Conservation (phyloP, 306 rosid species). For the Lagenaria siceraria region DNA sequence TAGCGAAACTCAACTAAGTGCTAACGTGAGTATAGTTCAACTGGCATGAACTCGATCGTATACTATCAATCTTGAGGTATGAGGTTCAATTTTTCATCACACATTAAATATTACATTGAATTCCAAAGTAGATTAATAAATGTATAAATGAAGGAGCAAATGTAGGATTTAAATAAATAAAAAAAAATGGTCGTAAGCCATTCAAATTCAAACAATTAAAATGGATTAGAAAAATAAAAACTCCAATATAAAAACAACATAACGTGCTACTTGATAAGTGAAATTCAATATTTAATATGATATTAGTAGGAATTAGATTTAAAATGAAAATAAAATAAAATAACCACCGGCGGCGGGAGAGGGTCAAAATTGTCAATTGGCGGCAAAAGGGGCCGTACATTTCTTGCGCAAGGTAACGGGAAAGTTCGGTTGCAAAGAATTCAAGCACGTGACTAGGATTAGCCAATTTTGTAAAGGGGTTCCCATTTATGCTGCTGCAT, state of each 20-base stretch:
- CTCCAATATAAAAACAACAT: neutral
- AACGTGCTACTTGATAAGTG: neutral
- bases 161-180: neutral
- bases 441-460: slow-evolving; percentile 1
- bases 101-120: neutral
- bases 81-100: too few relatives aligned
- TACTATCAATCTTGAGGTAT: too few relatives aligned
- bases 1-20: too few relatives aligned
- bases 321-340: neutral
- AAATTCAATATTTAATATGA: neutral
- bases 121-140: neutral
- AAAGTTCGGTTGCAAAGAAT: neutral
- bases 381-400: neutral
- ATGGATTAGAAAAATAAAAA: neutral
- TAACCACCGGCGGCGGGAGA: neutral
- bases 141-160: neutral
- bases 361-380: neutral
- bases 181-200: neutral
- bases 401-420: neutral
- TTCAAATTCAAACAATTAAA: neutral
- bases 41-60: too few relatives aligned
- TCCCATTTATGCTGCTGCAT: neutral
- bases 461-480: neutral
- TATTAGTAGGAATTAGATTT: neutral
- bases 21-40: too few relatives aligned